These are phyloP conservation scores for Sarcomyxa edulis DNA, from an alignment of 768 basidiomycete genomes.

Conservation along the genomic window DNA sequence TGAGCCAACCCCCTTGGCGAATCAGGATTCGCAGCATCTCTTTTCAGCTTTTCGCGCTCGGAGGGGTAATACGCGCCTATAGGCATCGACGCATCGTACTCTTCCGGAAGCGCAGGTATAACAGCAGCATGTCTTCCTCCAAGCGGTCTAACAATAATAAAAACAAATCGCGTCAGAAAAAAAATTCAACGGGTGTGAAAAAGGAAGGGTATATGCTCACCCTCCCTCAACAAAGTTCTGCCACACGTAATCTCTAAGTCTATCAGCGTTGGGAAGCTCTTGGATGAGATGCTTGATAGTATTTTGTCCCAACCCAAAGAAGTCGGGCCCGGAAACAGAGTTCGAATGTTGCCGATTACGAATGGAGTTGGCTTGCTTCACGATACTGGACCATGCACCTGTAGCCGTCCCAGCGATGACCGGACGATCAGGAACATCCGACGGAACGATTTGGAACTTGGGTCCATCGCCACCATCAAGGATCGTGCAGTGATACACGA, in stretches of 20 bases:
- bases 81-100: constrained; percentile 48
- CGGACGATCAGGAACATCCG: constrained; percentile 64
- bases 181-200: constrained; percentile 8
- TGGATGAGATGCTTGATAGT: constrained; percentile 90
- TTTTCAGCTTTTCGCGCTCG: constrained; percentile 26
- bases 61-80: constrained; percentile 42
- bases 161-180: constrained; percentile 1
- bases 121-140: constrained; percentile 82
- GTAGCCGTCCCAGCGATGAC: constrained; percentile 85
- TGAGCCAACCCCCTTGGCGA: constrained; percentile 34
- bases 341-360: constrained; percentile 81
- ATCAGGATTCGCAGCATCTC: constrained; percentile 23
- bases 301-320: constrained; percentile 83
- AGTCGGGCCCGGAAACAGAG: constrained; percentile 85
- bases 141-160: constrained; percentile 45
- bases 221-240: constrained; percentile 84
- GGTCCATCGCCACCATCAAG: constrained; percentile 82
- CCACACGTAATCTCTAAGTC: constrained; percentile 79
- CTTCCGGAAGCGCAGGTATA: constrained; percentile 75
- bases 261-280: constrained; percentile 68
- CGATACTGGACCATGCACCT: constrained; percentile 81
- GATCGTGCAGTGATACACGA: constrained; percentile 79
- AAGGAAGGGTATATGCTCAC: constrained; percentile 38
- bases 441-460: constrained; percentile 78
- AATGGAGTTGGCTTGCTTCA: constrained; percentile 76